These are phyloP conservation scores for Aurinia saxatilis DNA, from an alignment of 345 rosid species.

Conservation along the genomic window DNA sequence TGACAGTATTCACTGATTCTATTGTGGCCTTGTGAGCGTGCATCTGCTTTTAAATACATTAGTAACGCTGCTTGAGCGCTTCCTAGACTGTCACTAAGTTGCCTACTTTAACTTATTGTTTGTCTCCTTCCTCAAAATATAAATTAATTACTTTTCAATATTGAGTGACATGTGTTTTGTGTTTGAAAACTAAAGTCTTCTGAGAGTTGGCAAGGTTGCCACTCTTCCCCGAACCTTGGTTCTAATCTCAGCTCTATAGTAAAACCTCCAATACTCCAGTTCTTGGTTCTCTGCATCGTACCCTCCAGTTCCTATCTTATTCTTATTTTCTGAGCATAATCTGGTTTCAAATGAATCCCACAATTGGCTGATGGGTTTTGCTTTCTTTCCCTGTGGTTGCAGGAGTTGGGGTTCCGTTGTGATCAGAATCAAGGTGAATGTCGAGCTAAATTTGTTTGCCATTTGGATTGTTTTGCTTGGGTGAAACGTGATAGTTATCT, in stretches of 20 bases:
- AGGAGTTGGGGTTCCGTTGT: slow-evolving; percentile 91
- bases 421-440: slow-evolving; percentile 93
- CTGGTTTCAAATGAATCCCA: not conserved
- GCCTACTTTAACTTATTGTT: slow-evolving; percentile 7
- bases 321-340: not conserved
- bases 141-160: slow-evolving; percentile 6
- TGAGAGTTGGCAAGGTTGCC: slow-evolving; percentile 13
- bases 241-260: not conserved
- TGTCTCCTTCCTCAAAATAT: not conserved
- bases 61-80: not conserved
- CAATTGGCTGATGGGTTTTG: slow-evolving; percentile 3
- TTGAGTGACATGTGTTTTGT: slow-evolving; percentile 4
- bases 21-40: slow-evolving; percentile 7
- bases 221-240: slow-evolving; percentile 2
- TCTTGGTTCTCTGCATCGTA: slow-evolving; percentile 5
- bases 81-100: not conserved
- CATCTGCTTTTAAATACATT: not conserved
- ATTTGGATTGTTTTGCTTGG: slow-evolving; percentile 99
- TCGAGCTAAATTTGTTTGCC: slow-evolving; percentile 87
- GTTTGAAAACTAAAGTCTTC: slow-evolving; percentile 3
- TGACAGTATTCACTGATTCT: not conserved
- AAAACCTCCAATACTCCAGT: not conserved
- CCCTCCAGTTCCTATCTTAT: not conserved
- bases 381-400: slow-evolving; percentile 25
- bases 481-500: slow-evolving; percentile 99